Base-by-base conservation (phyloP, 2,329 filamentous ascomycete species). In the Metarhizium rileyi region DNA sequence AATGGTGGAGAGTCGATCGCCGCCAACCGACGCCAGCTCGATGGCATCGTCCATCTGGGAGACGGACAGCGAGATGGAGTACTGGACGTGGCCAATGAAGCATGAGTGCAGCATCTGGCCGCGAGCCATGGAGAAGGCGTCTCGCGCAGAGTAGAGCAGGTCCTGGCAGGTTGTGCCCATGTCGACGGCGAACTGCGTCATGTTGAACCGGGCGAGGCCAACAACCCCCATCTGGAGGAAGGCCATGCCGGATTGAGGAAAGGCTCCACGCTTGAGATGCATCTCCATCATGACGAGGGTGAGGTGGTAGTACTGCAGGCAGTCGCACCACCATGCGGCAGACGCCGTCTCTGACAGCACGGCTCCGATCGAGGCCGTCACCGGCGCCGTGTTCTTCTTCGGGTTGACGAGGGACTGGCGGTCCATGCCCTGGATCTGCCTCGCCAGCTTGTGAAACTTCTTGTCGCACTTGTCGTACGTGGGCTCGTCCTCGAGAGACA, bases 401-500 rank as follows among this genome's bases (percentile, higher is more conserved):
- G 69, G 66, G 36, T 67, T 68, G 43, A 78, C 55, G 2, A 82
- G 59, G 5, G 71, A 63, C 5, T 67, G 57, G 26, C 68, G 69
- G 41, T 81, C 81, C 65, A 77, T 77, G 40, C 70, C 74, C 60
- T 78, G 75, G 12, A 90, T 75, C 58, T 75, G 75, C 2, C 73
- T 64, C n/a, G 77, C 75, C 18, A 85, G 69, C 47, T 75, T 72
- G 56, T 82, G 75, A 58, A 93, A 95, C 48, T 84, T 80, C 18
- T 70, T 69, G 61, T 96, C 90, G 59, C 88, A 94, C 57, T 85
- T 80, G 56, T 90, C 82, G 63, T 83, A 90, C 0, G 78, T 83
- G 2, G 83, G 83, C 2, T 80, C 71, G 2, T 82, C 73, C 30
- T 83, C 78, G 12, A 93, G 70, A 1, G 77, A 66, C 16, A 90